A percentile compares a stretch with the other conserved stretches of the same genome.
Conservation (phyloP, 2,329 filamentous ascomycete species). For the Alternaria sp. region DNA sequence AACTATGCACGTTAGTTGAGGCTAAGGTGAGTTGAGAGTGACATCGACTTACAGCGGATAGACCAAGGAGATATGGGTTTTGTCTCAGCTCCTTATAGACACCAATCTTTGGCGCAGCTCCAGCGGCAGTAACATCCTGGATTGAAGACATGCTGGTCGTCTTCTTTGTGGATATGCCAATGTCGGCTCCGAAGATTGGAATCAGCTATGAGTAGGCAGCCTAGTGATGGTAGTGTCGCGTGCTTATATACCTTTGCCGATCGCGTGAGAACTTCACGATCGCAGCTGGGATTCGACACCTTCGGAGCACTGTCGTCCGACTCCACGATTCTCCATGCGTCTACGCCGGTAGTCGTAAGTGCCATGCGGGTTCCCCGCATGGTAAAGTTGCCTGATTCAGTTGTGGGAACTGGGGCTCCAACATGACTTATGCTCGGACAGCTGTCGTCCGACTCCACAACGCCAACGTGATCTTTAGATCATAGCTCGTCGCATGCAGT, state of each 20-base stretch:
- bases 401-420: conserved; percentile 1
- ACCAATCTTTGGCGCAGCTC: conserved; percentile 15
- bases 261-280: conserved; percentile 3
- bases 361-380: conserved; percentile 6
- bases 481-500: neutral
- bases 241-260: conserved; percentile 11
- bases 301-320: conserved; percentile 24
- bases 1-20: conserved; percentile 13
- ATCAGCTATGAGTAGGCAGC: neutral
- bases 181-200: neutral
- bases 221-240: neutral
- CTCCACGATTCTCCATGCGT: conserved; percentile 11
- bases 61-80: conserved; percentile 27
- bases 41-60: conserved; percentile 17
- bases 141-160: neutral
- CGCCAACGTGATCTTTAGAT: neutral
- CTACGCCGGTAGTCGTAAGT: conserved; percentile 2
- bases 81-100: conserved; percentile 28
- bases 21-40: rapidly evolving
- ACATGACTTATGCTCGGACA: conserved; percentile 21
- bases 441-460: conserved; percentile 27
- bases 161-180: neutral
- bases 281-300: conserved; percentile 10
- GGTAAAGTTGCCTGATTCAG: conserved; percentile 11
- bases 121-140: conserved; percentile 2